These are phyloP conservation scores for Glarea lozoyensis DNA, from an alignment of 495 filamentous ascomycete genomes.

Conservation along the genomic window DNA sequence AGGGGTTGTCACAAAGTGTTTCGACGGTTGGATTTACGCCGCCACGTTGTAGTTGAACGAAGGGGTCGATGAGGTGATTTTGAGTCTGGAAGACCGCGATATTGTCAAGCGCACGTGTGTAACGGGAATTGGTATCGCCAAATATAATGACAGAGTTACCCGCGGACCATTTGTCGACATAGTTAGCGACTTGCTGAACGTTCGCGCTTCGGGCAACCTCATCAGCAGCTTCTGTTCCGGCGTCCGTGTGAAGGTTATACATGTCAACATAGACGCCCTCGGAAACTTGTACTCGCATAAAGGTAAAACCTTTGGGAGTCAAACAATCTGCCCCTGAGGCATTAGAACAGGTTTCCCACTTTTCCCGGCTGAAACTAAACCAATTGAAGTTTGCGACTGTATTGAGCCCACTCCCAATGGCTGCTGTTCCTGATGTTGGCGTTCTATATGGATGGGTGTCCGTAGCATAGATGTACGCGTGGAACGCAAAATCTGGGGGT, in stretches of 20 bases:
- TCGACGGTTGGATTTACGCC: slow-evolving; percentile 37
- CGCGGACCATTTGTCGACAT: slow-evolving; percentile 39
- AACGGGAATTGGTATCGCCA: slow-evolving; percentile 52
- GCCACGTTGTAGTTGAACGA: slow-evolving; percentile 37
- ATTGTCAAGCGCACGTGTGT: slow-evolving; percentile 42
- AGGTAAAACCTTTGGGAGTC: slow-evolving; percentile 57
- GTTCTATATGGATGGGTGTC: slow-evolving; percentile 50
- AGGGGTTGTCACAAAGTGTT: slow-evolving; percentile 40
- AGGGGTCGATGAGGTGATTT: slow-evolving; percentile 39
- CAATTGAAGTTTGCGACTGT: slow-evolving; percentile 47
- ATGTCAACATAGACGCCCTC: slow-evolving; percentile 42
- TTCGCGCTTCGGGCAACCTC: slow-evolving; percentile 41
- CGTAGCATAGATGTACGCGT: slow-evolving; percentile 45
- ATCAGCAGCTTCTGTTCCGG: slow-evolving; percentile 41
- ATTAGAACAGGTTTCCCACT: slow-evolving; percentile 49
- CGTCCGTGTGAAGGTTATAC: slow-evolving; percentile 57
- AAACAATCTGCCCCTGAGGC: slow-evolving; percentile 46
- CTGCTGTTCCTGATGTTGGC: slow-evolving; percentile 50
- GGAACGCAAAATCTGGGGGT: slow-evolving; percentile 53
- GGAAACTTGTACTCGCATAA: slow-evolving; percentile 40
- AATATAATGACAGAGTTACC: slow-evolving; percentile 52
- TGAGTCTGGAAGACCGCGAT: slow-evolving; percentile 35
- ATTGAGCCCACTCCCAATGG: slow-evolving; percentile 52
- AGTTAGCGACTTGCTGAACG: slow-evolving; percentile 43
- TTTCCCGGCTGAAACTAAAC: slow-evolving; percentile 43